Conservation (phyloP, 2,329 filamentous ascomycete species). For the Aspergillus sp. region DNA sequence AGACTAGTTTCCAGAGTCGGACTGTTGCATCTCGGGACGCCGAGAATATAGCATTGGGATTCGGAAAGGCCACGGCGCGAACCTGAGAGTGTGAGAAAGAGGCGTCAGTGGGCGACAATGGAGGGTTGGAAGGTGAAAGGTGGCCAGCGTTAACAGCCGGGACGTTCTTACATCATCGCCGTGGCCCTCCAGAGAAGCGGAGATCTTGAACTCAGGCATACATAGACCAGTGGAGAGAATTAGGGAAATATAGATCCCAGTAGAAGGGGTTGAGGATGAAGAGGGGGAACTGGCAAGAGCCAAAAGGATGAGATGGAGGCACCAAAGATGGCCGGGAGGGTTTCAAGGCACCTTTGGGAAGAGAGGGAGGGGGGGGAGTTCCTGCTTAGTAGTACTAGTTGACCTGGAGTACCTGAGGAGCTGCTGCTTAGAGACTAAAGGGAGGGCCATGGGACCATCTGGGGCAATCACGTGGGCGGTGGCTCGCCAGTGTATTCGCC, state of each 20-base stretch:
- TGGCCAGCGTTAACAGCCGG: conserved; percentile 20
- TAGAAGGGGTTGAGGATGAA: background rate
- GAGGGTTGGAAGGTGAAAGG: conserved; percentile 11
- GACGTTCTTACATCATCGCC: conserved; percentile 78
- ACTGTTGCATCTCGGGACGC: conserved; percentile 91
- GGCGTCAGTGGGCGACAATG: conserved; percentile 49
- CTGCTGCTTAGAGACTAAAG: background rate
- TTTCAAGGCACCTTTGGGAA: conserved; percentile 7
- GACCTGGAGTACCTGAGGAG: conserved; percentile 1
- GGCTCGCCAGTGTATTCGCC: background rate
- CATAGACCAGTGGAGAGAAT: conserved; percentile 25
- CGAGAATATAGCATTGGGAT: conserved; percentile 71
- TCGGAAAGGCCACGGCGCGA: conserved; percentile 78
- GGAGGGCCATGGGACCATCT: conserved; percentile 10
- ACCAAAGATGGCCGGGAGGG: conserved; percentile 2
- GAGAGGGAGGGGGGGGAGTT: background rate
- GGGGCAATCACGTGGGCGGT: conserved; percentile 20
- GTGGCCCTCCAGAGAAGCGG: conserved; percentile 83
- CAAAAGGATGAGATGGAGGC: background rate
- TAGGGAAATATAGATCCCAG: background rate
- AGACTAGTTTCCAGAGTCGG: conserved; percentile 75
- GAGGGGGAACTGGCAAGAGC: background rate
- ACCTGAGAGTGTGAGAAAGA: conserved; percentile 61
- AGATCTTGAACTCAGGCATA: conserved; percentile 89
- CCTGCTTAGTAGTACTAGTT: conserved; percentile 1